Conservation (phyloP, 2,329 filamentous ascomycete species). For the Raffaelea arxii region DNA sequence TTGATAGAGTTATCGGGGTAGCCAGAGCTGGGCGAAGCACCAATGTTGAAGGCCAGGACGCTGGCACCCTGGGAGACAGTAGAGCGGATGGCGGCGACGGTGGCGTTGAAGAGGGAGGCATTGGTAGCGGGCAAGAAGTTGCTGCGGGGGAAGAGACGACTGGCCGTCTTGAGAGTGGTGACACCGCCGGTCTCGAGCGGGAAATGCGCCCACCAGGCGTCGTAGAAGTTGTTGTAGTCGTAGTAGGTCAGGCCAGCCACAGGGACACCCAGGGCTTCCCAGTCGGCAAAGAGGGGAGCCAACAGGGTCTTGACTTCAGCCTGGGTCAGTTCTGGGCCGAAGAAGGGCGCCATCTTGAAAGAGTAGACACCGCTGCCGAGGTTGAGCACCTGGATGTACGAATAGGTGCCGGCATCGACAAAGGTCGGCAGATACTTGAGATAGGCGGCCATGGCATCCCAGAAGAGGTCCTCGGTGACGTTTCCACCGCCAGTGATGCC, state of each 20-base stretch:
- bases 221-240: conserved; percentile 30
- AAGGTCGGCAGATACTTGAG: conserved; percentile 18
- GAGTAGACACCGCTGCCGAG: conserved; percentile 12
- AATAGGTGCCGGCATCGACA: conserved; percentile 19
- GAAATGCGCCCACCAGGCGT: conserved; percentile 29
- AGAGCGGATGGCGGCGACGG: conserved; percentile 22
- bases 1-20: conserved; percentile 32
- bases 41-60: conserved; percentile 31
- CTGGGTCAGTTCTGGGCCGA: conserved; percentile 14
- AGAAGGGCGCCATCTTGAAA: conserved; percentile 18
- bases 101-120: conserved; percentile 18
- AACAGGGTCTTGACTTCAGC: conserved; percentile 14
- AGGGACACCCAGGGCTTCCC: conserved; percentile 15
- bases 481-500: conserved; percentile 16
- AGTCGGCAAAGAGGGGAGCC: conserved; percentile 16
- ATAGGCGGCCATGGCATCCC: conserved; percentile 20
- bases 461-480: conserved; percentile 31
- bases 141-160: conserved; percentile 19
- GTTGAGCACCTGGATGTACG: conserved; percentile 19
- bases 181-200: conserved; percentile 27
- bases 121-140: conserved; percentile 20
- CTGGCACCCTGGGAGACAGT: conserved; percentile 29
- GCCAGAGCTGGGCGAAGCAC: conserved; percentile 13
- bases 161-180: conserved; percentile 14
- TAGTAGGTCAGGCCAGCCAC: conserved; percentile 12